These are phyloP conservation scores for Penicillium vulpinum DNA, from an alignment of 2,329 filamentous ascomycete genomes.

Conservation along the genomic window DNA sequence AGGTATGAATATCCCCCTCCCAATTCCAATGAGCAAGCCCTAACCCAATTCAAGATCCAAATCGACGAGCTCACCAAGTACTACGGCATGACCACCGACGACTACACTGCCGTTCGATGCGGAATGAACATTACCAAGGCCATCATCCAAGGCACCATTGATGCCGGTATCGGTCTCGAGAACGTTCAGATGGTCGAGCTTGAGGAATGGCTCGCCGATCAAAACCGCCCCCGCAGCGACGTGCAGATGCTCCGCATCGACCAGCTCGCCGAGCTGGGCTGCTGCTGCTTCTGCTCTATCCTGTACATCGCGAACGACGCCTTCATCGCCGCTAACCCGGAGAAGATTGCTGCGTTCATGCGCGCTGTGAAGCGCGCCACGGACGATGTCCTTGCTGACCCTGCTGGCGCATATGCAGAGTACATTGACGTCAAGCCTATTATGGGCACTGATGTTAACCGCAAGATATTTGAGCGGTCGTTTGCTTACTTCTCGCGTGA, in stretches of 20 bases:
- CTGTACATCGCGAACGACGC: constrained; percentile 76
- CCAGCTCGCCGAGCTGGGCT: constrained; percentile 74
- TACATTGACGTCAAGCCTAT: constrained; percentile 71
- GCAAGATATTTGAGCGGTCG: constrained; percentile 77
- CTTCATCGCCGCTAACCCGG: constrained; percentile 66
- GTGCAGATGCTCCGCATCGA: constrained; percentile 82
- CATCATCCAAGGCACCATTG: constrained; percentile 70
- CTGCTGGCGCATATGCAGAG: constrained; percentile 64
- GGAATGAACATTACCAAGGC: constrained; percentile 80
- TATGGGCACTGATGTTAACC: constrained; percentile 68
- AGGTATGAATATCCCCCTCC: constrained; percentile 25
- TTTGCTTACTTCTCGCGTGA: constrained; percentile 75
- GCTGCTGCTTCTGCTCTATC: constrained; percentile 82
- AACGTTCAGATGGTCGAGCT: constrained; percentile 84
- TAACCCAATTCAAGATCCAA: constrained; percentile 58
- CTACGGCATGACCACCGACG: constrained; percentile 70
- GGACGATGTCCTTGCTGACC: constrained; percentile 66
- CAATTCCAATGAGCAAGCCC: no score
- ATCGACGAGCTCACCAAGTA: constrained; percentile 78
- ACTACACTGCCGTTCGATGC: constrained; percentile 75
- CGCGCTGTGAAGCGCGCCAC: constrained; percentile 73
- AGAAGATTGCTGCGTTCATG: constrained; percentile 67
- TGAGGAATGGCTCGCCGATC: constrained; percentile 68
- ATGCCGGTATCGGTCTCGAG: constrained; percentile 74
- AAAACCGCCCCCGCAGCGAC: constrained; percentile 64